These are phyloP conservation scores for Cryphonectria naterciae DNA, from an alignment of 2,329 filamentous ascomycete genomes.

Conservation along the genomic window DNA sequence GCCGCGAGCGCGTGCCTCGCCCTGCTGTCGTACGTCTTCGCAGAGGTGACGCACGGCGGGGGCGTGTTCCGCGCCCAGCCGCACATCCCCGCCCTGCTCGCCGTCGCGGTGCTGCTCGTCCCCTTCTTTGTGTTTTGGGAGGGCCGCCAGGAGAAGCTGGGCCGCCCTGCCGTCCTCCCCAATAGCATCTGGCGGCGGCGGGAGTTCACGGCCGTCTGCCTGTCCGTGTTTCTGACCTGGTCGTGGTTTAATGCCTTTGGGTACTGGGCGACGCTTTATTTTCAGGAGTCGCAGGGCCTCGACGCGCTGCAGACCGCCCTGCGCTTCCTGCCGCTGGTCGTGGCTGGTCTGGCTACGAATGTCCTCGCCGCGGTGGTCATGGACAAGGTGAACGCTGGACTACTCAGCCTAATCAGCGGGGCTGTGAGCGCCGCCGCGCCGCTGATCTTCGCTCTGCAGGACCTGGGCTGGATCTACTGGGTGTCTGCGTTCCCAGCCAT, in stretches of 20 bases:
- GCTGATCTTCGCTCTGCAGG: conserved; percentile 56
- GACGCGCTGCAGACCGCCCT: conserved; percentile 51
- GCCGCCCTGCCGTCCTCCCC: conserved; percentile 60
- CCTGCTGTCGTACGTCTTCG: conserved; percentile 55
- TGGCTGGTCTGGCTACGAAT: conserved; percentile 24
- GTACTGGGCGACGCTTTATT: conserved; percentile 48
- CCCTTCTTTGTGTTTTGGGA: conserved; percentile 60
- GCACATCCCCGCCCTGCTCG: conserved; percentile 48
- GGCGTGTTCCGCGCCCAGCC: conserved; percentile 43
- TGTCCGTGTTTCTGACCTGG: conserved; percentile 51
- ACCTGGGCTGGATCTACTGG: conserved; percentile 55
- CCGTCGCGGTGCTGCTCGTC: conserved; percentile 47
- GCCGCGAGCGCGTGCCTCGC: conserved; percentile 51
- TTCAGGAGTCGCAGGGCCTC: conserved; percentile 51
- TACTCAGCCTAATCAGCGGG: conserved; percentile 36
- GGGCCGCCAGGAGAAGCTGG: conserved; percentile 49
- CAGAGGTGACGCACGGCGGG: conserved; percentile 44
- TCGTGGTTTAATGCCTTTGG: conserved; percentile 52
- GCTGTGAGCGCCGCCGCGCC: conserved; percentile 50
- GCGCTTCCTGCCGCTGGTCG: conserved; percentile 48
- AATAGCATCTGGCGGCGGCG: conserved; percentile 62
- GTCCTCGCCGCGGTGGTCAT: conserved; percentile 45
- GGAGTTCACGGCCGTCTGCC: conserved; percentile 58
- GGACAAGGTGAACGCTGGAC: conserved; percentile 38
- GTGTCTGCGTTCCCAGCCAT: conserved; percentile 47